phyloP scores from a whole-genome alignment of 192 early-diverging fungal species.

The Linnemannia zychae region DNA sequence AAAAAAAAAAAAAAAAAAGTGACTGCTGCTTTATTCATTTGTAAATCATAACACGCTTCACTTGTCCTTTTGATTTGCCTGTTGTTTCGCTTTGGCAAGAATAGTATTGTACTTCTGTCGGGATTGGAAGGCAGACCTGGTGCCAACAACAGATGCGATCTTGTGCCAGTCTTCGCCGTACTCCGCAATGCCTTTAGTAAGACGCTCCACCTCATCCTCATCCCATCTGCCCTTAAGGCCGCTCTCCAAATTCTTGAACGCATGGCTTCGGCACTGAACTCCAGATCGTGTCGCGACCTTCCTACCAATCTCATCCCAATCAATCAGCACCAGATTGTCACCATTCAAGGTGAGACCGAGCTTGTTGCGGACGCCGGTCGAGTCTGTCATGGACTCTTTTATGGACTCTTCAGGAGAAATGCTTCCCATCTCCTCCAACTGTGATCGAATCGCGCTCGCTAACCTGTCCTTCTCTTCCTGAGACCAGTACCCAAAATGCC shows the following conservation, averaged over 20 bases:
- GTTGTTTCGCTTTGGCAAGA: background rate
- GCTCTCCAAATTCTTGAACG: background rate
- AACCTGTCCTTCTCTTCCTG: background rate
- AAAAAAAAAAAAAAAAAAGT: slow-evolving; percentile 18
- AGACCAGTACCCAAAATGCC: background rate
- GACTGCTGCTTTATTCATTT: slow-evolving; percentile 1
- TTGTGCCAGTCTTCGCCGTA: slow-evolving; percentile 18
- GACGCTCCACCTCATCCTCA: background rate
- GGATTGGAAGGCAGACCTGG: slow-evolving; percentile 17
- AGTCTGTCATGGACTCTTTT: background rate
- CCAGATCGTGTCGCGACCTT: slow-evolving; percentile 2
- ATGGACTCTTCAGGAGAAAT: background rate
- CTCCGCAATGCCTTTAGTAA: background rate
- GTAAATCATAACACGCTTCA: background rate
- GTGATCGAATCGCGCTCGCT: background rate
- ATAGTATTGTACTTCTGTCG: slow-evolving; percentile 9
- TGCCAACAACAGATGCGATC: background rate
- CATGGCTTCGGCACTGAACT: slow-evolving; percentile 22
- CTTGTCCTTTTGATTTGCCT: background rate
- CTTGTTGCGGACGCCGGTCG: background rate
- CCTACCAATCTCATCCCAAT: background rate
- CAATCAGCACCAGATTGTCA: background rate
- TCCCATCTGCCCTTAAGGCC: slow-evolving; percentile 1
- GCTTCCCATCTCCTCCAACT: background rate
- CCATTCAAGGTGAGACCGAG: background rate